Conservation (phyloP, 345 rosid species). For the Tarenaya hassleriana region DNA sequence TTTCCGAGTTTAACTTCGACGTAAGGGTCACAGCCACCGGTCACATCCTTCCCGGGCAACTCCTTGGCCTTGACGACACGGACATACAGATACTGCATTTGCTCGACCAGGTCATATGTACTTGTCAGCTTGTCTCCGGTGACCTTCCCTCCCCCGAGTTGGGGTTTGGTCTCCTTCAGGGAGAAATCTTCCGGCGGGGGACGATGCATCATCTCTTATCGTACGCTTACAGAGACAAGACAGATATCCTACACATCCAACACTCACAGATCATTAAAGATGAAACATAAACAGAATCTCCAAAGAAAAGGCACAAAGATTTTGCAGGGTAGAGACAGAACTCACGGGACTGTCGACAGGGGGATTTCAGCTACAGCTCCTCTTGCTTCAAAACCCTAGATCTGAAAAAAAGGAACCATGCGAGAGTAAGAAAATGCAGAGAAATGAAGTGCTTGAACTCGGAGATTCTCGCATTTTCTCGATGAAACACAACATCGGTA, state of each 20-base stretch:
- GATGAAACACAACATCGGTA: conserved; percentile 27
- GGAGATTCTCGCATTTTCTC: conserved; percentile 20
- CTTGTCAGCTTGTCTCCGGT: conserved; percentile 77
- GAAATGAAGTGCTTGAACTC: conserved; percentile 9
- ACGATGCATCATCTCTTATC: conserved; percentile 78
- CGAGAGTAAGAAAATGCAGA: too few species aligned
- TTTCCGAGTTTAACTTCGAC: conserved; percentile 89
- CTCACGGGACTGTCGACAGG: conserved; percentile 17
- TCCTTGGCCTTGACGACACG: conserved; percentile 92
- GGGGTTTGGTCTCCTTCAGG: conserved; percentile 80
- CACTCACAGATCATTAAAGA: too few species aligned
- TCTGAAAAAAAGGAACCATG: conserved; percentile 45
- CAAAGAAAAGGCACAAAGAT: too few species aligned
- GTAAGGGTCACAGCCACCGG: conserved; percentile 86
- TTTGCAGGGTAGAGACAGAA: too few species aligned
- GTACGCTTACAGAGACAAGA: conserved; percentile 12
- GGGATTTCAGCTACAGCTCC: not conserved
- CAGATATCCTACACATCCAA: conserved; percentile 9
- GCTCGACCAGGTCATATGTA: conserved; percentile 93
- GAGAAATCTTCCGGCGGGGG: conserved; percentile 72
- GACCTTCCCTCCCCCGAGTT: conserved; percentile 71
- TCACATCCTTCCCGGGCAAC: conserved; percentile 71
- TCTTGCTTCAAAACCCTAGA: conserved; percentile 39
- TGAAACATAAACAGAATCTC: too few species aligned
- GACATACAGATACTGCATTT: conserved; percentile 88